Percentiles rank a stretch among this genome's conserved stretches.
Conservation (phyloP, 1,284 basidiomycete species). For the Heterobasidion occidentale region DNA sequence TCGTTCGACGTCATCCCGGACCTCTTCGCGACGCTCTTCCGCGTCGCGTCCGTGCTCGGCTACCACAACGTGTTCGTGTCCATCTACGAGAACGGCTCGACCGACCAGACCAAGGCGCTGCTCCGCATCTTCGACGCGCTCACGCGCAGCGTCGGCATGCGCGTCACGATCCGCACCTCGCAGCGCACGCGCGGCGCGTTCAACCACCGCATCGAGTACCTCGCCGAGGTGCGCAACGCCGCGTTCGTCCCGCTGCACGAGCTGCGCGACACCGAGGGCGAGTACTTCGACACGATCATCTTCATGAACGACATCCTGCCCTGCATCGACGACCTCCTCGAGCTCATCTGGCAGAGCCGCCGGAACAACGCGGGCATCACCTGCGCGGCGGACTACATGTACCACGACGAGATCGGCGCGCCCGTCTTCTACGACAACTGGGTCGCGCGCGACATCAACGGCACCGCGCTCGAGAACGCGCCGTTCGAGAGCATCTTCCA, state of each 20-base stretch:
- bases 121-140: slow-evolving; percentile 89
- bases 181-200: slow-evolving; percentile 91
- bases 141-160: slow-evolving; percentile 80
- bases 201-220: slow-evolving; percentile 97
- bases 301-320: slow-evolving; percentile 99
- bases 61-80: slow-evolving; percentile 96
- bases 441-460: slow-evolving; percentile 96
- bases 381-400: slow-evolving; percentile 96
- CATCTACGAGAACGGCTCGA: slow-evolving; percentile 96
- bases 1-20: slow-evolving; percentile 98
- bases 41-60: slow-evolving; percentile 80
- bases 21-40: slow-evolving; percentile 92
- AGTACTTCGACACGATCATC: slow-evolving; percentile 89
- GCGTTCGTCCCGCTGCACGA: slow-evolving; percentile 92
- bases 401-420: slow-evolving; percentile 83
- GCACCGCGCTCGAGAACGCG: slow-evolving; percentile 92
- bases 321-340: slow-evolving; percentile 90
- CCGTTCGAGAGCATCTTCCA: slow-evolving; percentile 93
- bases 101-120: slow-evolving; percentile 93
- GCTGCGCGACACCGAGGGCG: slow-evolving; percentile 80
- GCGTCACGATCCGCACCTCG: slow-evolving; percentile 85
- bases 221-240: slow-evolving; percentile 92
- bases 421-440: slow-evolving; percentile 98
- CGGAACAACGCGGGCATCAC: slow-evolving; percentile 93
- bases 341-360: slow-evolving; percentile 91